Percentiles rank a stretch among this genome's conserved stretches.
Evolutionary conservation across 306 rosid species (phyloP).

Genomic region (Vigna hirtella): DNA sequence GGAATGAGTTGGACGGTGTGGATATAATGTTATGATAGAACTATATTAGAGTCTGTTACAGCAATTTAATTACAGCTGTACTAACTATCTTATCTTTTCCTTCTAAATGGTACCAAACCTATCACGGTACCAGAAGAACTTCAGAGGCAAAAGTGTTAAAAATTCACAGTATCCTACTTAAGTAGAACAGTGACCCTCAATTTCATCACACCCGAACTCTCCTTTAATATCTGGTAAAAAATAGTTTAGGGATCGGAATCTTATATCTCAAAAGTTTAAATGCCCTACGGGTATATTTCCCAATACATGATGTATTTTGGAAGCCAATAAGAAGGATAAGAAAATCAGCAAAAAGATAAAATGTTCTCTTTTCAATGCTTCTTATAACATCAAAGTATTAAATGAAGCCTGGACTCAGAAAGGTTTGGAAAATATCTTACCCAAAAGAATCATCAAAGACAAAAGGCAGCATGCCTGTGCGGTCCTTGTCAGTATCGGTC

Average conservation of each 20-base stretch:
- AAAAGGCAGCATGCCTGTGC: constrained; percentile 96
- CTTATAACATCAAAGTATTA: constrained; percentile 9
- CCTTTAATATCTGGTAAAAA: neutral
- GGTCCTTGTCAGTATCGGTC: constrained; percentile 91
- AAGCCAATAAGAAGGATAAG: constrained; percentile 8
- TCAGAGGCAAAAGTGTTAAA: neutral
- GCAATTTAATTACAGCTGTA: too few relatives aligned
- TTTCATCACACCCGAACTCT: neutral
- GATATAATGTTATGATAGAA: neutral
- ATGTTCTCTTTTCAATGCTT: constrained; percentile 10
- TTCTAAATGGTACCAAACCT: too few relatives aligned
- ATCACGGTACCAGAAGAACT: neutral
- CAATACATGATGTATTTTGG: neutral
- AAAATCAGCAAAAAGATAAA: constrained; percentile 4
- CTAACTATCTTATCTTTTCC: too few relatives aligned
- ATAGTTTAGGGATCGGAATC: constrained; percentile 11
- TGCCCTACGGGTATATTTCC: neutral
- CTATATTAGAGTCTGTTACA: too few relatives aligned
- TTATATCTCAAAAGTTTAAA: neutral
- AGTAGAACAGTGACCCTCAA: constrained; percentile 1
- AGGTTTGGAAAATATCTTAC: constrained; percentile 53
- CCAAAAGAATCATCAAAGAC: constrained; percentile 94
- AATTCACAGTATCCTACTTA: neutral
- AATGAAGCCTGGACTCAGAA: constrained; percentile 27
- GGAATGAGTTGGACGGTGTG: constrained; percentile 17